Evolutionary conservation across 139 green algal genomes (phyloP).

Genomic region (Chlorella sp.): DNA sequence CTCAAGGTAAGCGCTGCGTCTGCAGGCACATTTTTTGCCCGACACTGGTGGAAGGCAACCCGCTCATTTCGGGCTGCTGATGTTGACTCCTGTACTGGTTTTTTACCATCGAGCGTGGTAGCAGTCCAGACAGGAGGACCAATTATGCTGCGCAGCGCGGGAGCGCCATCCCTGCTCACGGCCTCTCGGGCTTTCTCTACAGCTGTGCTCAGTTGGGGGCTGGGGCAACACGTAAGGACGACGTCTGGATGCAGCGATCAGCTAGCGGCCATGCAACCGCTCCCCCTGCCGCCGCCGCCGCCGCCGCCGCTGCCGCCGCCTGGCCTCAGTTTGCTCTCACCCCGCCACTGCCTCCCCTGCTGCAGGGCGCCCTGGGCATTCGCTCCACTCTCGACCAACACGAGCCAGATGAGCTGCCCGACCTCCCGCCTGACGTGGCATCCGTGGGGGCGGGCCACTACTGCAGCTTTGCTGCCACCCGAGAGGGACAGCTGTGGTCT

Average conservation of each 20-base stretch:
- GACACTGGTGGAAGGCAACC: too few relatives aligned
- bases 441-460: constrained; percentile 48
- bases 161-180: not conserved
- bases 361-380: constrained; percentile 44
- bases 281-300: not conserved
- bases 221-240: not conserved
- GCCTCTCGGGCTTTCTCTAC: not conserved
- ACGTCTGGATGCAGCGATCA: not conserved
- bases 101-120: too few relatives aligned
- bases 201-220: not conserved
- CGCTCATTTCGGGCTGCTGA: too few relatives aligned
- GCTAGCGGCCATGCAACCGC: not conserved
- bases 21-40: too few relatives aligned
- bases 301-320: not conserved
- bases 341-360: not conserved
- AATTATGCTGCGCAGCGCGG: too few relatives aligned
- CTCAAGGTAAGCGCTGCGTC: too few relatives aligned
- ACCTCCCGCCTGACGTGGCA: constrained; percentile 29
- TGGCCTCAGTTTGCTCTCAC: not conserved
- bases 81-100: too few relatives aligned
- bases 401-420: constrained; percentile 39
- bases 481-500: constrained; percentile 10
- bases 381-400: constrained; percentile 19
- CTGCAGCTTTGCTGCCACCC: constrained; percentile 43
- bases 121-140: too few relatives aligned